phyloP scores from a whole-genome alignment of 139 green algal genomes.

The Desmodesmus armatus region DNA sequence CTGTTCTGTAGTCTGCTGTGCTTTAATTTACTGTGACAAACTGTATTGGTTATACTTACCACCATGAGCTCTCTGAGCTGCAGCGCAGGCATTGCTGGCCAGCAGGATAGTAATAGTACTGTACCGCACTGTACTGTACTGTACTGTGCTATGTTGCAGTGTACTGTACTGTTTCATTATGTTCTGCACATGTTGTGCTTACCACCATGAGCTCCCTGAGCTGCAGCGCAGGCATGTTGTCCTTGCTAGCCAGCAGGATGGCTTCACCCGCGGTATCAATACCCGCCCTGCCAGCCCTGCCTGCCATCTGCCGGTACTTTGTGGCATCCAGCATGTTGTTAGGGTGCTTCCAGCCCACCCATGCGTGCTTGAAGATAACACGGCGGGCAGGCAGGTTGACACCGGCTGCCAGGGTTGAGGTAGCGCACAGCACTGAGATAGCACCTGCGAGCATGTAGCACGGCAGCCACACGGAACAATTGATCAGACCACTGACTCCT shows the following conservation, averaged over 20 bases:
- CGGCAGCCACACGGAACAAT: background rate
- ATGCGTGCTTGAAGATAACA: constrained; percentile 85
- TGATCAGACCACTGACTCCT: background rate
- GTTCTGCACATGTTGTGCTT: background rate
- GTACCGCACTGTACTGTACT: background rate
- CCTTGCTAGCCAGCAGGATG: constrained; percentile 59
- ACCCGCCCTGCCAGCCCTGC: constrained; percentile 76
- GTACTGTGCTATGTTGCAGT: background rate
- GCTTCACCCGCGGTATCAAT: constrained; percentile 76
- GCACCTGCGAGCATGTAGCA: constrained; percentile 41
- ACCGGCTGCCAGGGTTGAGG: constrained; percentile 93
- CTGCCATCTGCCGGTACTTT: constrained; percentile 82
- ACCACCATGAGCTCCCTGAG: constrained; percentile 49
- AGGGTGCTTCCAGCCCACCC: constrained; percentile 50
- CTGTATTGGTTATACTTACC: background rate
- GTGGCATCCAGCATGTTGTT: constrained; percentile 64
- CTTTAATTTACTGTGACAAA: background rate
- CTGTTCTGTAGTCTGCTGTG: background rate
- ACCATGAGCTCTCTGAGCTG: constrained; percentile 49
- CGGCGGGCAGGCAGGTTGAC: constrained; percentile 91
- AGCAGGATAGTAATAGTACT: background rate
- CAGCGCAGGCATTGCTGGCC: too few species aligned
- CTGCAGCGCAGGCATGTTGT: constrained; percentile 34
- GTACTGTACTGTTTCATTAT: background rate
- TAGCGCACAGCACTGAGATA: constrained; percentile 91